Base-by-base conservation (phyloP, 352 stramenopile genomes). In the Elongisporangium prolatum region DNA sequence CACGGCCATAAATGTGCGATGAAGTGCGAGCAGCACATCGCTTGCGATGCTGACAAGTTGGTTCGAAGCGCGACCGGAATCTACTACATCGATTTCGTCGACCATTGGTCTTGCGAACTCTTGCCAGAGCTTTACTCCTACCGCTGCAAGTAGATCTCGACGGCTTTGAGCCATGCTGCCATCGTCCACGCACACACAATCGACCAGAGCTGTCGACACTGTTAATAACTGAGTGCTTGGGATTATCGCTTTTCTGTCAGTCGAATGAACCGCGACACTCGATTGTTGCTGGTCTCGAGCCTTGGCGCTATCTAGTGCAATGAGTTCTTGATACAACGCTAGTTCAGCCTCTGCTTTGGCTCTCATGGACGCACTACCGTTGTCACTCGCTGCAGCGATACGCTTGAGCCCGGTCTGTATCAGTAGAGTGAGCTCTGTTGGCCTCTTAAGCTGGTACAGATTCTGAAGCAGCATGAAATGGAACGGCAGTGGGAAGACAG, bases 91-190 rank as follows among this genome's bases (percentile, higher is more conserved):
- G 7, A 87, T 34, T 17, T 76, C 64, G 0, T 69, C 25, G 13
- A 87, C 0, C 5, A 86, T 54, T 0, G 67, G 63, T 2, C 53
- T 14, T 1, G 52, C 64, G 17, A 65, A 56, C 47, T 84, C 74
- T 25, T 63, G 65, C 74, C 75, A 87, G 22, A 83, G 69, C 50
- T 69, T 44, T 10, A 82, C 20, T 10, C 71, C 69, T 1, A 68
- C 55, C 14, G 63, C 65, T 10, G 67, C 64, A 50, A 83, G 28
- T 3, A 83, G 51, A 20, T 80, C 72, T 34, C 65, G 52, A 38
- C 71, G 78, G 11, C 64, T 66, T 7, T 53, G 53, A 25, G 52
- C 40, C 21, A 79, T 67, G 0, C 38, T 25, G 1, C 64, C 64
- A n/a, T 64, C 49, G 14, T 58, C 60, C 22, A 71, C 25, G 8